Base-by-base conservation (phyloP, 2,329 filamentous ascomycete species). In the Phoma sp. region DNA sequence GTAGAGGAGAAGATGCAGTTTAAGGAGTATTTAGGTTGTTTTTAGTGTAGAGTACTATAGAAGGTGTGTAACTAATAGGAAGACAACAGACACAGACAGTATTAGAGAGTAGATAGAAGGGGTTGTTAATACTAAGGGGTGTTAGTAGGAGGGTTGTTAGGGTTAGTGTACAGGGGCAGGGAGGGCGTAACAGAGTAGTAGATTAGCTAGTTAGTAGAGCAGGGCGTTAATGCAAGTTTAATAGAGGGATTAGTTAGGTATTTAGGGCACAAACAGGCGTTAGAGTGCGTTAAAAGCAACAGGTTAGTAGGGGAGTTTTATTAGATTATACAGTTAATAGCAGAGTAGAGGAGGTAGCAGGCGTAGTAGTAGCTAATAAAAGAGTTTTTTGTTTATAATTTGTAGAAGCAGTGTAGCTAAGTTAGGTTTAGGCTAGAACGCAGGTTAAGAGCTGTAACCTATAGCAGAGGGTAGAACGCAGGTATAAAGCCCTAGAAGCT, bases 1-100 rank as follows among this genome's bases (percentile, higher is more conserved):
- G 4, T 57, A 41, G 43, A 57, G 15, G 43, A 48, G 22, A 27
- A 52, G 38, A 48, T 48, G 4, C 13, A 39, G 50, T 56, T 51
- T 38, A 39, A 56, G 13, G 21, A n/a, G 12, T 60, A 48, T 55
- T 56, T 40, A 51, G 51, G 51, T 12, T 60, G 48, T 51, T 60
- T 50, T 37, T 17, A 15, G 43, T 57, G 32, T 47, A 38, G 33
- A 19, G 43, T 58, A 36, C 58, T 39, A 36, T 35, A 61, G 46
- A 40, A 38, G 37, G 38, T 59, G 19, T 61, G 31, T 17, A 50
- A 56, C 17, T 15, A 32, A 29, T 52, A 43, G 43, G 35, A 55
- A 39, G 15, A 36, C 8, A 48, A 55, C 25, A 29, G 44, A 38
- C 17, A 2, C 17, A 17, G 17, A 17, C 17, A 17, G 17, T 17